Percentiles rank a stretch among this genome's conserved stretches.
These are phyloP conservation scores for Clathrospora elynae DNA, from an alignment of 2,329 filamentous ascomycete genomes.

Conservation along the genomic window DNA sequence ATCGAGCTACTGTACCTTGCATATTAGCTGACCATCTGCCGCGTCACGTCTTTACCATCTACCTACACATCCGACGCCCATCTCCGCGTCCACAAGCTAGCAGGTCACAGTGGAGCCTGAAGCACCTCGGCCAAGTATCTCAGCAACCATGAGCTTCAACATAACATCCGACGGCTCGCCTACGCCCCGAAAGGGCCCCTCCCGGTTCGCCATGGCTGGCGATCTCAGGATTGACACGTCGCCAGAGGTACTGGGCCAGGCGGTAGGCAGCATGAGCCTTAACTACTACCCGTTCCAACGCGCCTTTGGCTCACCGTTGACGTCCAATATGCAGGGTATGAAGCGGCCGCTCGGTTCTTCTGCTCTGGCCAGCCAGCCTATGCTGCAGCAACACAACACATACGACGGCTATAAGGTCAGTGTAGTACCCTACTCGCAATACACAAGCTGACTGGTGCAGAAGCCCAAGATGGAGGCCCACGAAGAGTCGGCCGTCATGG, in stretches of 20 bases:
- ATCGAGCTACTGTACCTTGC: constrained; percentile 35
- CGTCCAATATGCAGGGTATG: constrained; percentile 44
- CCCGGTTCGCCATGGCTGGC: constrained; percentile 37
- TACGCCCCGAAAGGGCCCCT: constrained; percentile 47
- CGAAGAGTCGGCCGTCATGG: constrained; percentile 47
- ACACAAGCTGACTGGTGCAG: constrained; percentile 47
- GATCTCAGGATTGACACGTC: constrained; percentile 44
- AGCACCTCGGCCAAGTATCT: too few relatives aligned
- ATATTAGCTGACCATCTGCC: constrained; percentile 46
- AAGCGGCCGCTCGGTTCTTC: constrained; percentile 49
- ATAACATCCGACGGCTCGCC: constrained; percentile 51
- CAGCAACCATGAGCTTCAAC: constrained; percentile 44
- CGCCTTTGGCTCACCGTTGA: constrained; percentile 39
- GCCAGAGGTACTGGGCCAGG: constrained; percentile 41
- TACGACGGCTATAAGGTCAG: constrained; percentile 43
- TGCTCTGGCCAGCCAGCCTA: constrained; percentile 38
- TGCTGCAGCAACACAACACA: constrained; percentile 25
- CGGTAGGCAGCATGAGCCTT: constrained; percentile 40
- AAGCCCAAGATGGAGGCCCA: constrained; percentile 55
- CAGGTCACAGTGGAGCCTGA: too few relatives aligned
- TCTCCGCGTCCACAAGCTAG: too few relatives aligned
- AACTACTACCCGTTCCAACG: constrained; percentile 26
- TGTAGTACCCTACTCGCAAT: neutral
- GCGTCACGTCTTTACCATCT: constrained; percentile 44
- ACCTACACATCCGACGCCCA: constrained; percentile 28